Percentiles rank a stretch among this genome's conserved stretches.
phyloP scores from a whole-genome alignment of 2,329 filamentous ascomycete species.

The Geosmithia morbida region DNA sequence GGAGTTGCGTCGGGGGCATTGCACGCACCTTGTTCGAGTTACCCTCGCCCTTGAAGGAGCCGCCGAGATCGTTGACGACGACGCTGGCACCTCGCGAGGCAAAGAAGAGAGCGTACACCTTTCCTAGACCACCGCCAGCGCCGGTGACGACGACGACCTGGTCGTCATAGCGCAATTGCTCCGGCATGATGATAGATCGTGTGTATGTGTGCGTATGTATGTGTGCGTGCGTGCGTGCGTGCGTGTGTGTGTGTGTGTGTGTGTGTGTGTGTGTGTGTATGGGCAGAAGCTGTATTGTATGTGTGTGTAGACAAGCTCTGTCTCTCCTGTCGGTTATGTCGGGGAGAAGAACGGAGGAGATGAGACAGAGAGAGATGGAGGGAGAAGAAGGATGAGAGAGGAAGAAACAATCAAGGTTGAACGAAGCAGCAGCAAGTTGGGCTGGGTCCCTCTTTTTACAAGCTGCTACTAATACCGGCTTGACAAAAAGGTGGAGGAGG shows the following conservation, averaged over 20 bases:
- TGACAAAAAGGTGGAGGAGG: background rate
- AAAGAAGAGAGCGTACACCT: constrained; percentile 80
- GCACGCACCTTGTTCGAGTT: constrained; percentile 62
- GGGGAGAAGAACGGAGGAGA: background rate
- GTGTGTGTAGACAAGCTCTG: background rate
- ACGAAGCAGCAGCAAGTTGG: background rate
- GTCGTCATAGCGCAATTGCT: constrained; percentile 65
- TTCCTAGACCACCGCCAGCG: constrained; percentile 66
- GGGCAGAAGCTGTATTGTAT: background rate
- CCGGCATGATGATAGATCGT: constrained; percentile 34
- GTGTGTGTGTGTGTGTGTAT: background rate
- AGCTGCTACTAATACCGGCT: background rate
- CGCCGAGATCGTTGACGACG: constrained; percentile 93
- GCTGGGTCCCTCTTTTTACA: background rate
- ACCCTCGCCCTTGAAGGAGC: constrained; percentile 86
- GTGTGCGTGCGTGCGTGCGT: too few species aligned
- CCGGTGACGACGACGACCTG: constrained; percentile 76
- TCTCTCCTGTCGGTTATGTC: background rate
- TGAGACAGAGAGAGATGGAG: background rate
- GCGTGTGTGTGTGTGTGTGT: too few species aligned
- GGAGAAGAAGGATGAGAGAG: background rate
- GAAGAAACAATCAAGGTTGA: background rate
- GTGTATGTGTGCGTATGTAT: too few species aligned
- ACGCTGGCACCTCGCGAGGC: constrained; percentile 83
- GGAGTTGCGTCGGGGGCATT: too few species aligned